A percentile compares a stretch with the other conserved stretches of the same genome.
Evolutionary conservation across 352 stramenopile species (phyloP).

Genomic region (Phytophthora kernoviae): DNA sequence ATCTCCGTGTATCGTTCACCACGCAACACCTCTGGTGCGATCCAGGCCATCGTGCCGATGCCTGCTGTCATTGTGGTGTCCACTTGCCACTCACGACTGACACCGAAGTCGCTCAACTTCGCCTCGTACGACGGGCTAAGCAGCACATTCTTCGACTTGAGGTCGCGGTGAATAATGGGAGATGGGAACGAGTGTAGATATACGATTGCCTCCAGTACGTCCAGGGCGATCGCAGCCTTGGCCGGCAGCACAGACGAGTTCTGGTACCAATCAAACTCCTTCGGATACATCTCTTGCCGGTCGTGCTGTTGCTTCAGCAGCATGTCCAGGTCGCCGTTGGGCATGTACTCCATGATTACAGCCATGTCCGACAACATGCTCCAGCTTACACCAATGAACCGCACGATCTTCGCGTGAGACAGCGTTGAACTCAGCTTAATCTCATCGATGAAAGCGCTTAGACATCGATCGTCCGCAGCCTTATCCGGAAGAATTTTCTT

Average conservation of each 20-base stretch:
- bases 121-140: slow-evolving; percentile 65
- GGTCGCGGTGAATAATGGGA: slow-evolving; percentile 81
- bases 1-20: slow-evolving; percentile 87
- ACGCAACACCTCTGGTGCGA: slow-evolving; percentile 78
- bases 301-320: slow-evolving; percentile 64
- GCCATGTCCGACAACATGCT: slow-evolving; percentile 87
- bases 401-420: slow-evolving; percentile 79
- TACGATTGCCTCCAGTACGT: slow-evolving; percentile 78
- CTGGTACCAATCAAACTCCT: slow-evolving; percentile 76
- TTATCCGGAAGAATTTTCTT: slow-evolving; percentile 89
- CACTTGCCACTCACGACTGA: slow-evolving; percentile 77
- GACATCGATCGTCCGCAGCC: slow-evolving; percentile 68
- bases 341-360: slow-evolving; percentile 83
- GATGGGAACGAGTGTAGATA: slow-evolving; percentile 86
- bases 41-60: slow-evolving; percentile 88
- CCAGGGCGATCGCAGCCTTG: slow-evolving; percentile 66
- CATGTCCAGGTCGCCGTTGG: slow-evolving; percentile 72
- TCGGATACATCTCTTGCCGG: slow-evolving; percentile 42
- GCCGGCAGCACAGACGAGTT: slow-evolving; percentile 50
- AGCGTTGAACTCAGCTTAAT: slow-evolving; percentile 86
- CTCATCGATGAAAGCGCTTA: slow-evolving; percentile 80
- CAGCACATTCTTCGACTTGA: slow-evolving; percentile 83
- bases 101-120: slow-evolving; percentile 87
- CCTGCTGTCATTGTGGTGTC: slow-evolving; percentile 82
- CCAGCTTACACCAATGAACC: slow-evolving; percentile 85